Percentiles rank a stretch among this genome's conserved stretches.
phyloP scores from a whole-genome alignment of 2,329 filamentous ascomycete species.

The Truncatella angustata region DNA sequence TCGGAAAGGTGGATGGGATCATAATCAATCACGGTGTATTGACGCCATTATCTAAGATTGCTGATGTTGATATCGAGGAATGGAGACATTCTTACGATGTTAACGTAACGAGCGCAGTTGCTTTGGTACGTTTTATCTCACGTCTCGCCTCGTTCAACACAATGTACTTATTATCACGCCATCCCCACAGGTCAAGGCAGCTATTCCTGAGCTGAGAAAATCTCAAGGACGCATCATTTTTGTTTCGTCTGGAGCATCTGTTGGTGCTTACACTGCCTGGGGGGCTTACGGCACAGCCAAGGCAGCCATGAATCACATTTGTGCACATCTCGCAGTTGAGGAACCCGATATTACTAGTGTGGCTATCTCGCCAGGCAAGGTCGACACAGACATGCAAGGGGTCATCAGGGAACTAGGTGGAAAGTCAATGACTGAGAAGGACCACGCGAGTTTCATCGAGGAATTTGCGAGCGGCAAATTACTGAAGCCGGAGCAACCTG shows the following conservation, averaged over 20 bases:
- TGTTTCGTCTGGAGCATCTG: conserved; percentile 76
- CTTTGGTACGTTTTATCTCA: conserved; percentile 57
- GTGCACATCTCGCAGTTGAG: conserved; percentile 69
- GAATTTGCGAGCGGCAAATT: conserved; percentile 70
- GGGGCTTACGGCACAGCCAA: conserved; percentile 81
- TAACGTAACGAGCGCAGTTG: conserved; percentile 83
- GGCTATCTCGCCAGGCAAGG: conserved; percentile 73
- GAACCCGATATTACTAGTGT: conserved; percentile 74
- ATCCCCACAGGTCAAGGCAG: conserved; percentile 62
- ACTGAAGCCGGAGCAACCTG: conserved; percentile 79
- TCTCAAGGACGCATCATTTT: conserved; percentile 72
- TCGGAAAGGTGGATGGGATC: conserved; percentile 74
- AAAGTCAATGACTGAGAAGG: conserved; percentile 47
- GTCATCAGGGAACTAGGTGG: conserved; percentile 65
- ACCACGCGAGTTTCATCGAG: conserved; percentile 67
- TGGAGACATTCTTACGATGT: conserved; percentile 78
- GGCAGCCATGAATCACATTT: conserved; percentile 79
- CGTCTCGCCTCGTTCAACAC: background rate
- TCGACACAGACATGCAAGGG: conserved; percentile 90
- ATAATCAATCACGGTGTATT: conserved; percentile 87
- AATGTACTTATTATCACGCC: background rate
- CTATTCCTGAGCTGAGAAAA: conserved; percentile 66
- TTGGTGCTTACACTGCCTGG: conserved; percentile 68
- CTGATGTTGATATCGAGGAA: conserved; percentile 64
- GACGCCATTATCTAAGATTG: conserved; percentile 70